A percentile compares a stretch with the other conserved stretches of the same genome.
Conservation (phyloP, 2,329 filamentous ascomycete genomes). For the Fusarium solani-melongenae region DNA sequence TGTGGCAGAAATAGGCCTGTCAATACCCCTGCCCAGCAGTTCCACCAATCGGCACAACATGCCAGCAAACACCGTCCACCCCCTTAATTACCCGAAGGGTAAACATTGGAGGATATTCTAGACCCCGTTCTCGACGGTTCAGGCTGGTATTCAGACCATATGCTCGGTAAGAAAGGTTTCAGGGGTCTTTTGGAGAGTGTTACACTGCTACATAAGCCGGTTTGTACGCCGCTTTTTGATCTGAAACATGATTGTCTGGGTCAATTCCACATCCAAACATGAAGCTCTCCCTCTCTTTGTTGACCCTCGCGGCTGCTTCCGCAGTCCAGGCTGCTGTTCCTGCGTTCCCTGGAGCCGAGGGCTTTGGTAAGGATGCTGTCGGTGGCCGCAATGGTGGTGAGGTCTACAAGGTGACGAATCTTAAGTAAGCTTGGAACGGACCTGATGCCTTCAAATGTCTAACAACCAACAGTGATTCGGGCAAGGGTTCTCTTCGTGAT, state of each 20-base stretch:
- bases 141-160: not conserved
- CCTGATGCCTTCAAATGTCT: not conserved
- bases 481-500: constrained; percentile 49
- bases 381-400: constrained; percentile 51
- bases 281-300: not conserved
- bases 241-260: not conserved
- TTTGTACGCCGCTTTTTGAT: not conserved
- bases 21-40: not conserved
- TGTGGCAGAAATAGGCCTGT: not conserved
- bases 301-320: constrained; percentile 1
- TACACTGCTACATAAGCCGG: constrained; percentile 23
- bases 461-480: constrained; percentile 47
- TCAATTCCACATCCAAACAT: too few relatives aligned
- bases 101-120: constrained; percentile 4
- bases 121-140: not conserved
- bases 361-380: constrained; percentile 41
- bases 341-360: constrained; percentile 53
- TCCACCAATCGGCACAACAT: constrained; percentile 5
- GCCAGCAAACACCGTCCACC: not conserved
- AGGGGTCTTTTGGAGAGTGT: not conserved
- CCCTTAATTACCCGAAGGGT: not conserved
- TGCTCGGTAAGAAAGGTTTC: not conserved
- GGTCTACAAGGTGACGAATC: constrained; percentile 51
- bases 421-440: constrained; percentile 40
- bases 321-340: constrained; percentile 30